Conservation (phyloP, 768 basidiomycete genomes). For the Phaeotremella skinneri region DNA sequence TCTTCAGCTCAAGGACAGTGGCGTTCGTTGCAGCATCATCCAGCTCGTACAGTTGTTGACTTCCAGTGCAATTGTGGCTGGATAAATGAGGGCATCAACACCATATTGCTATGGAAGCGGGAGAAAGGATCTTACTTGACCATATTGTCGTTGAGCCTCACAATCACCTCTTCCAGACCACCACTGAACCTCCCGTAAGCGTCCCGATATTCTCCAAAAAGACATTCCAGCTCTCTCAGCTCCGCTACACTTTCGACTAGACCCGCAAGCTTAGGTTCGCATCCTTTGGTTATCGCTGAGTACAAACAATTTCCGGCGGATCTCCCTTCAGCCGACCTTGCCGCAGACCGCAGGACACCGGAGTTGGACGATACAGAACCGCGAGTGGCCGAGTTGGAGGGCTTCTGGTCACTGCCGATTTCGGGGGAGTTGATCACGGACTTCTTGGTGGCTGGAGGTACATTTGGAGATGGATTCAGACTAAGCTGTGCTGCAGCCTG, state of each 20-base stretch:
- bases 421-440: neutral
- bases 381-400: neutral
- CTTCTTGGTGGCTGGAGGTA: no score
- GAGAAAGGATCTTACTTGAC: conserved; percentile 1
- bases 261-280: no score
- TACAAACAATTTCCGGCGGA: neutral
- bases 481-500: no score
- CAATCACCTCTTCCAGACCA: conserved; percentile 26
- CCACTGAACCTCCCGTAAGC: conserved; percentile 18
- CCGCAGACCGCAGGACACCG: neutral
- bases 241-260: neutral
- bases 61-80: no score
- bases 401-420: neutral
- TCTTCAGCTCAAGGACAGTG: no score
- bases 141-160: conserved; percentile 9
- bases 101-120: no score
- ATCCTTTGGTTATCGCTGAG: neutral
- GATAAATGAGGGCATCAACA: no score
- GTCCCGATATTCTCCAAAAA: conserved; percentile 9
- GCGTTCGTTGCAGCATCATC: no score
- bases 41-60: no score
- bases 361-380: neutral
- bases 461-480: no score
- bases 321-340: neutral
- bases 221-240: neutral